Base-by-base conservation (phyloP, 345 rosid species). In the Eutrema japonicum region DNA sequence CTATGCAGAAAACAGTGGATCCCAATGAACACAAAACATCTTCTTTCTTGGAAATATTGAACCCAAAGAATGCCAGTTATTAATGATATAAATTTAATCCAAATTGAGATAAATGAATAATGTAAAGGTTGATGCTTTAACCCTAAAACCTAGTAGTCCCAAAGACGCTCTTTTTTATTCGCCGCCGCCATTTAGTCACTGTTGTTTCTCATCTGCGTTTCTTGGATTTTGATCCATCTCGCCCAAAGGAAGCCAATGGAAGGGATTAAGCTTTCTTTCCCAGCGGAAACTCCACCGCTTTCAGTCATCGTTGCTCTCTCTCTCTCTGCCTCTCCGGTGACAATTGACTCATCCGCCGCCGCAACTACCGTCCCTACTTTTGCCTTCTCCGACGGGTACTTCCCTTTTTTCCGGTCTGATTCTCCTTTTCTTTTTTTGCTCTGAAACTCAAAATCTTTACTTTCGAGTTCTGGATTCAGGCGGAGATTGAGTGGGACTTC, bases 371-470 rank as follows among this genome's bases (percentile, higher is more conserved):
- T 70, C 47, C 89, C 88, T 9, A 64, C 78, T 16, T 8, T 93
- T 8, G 27, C 82, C 64, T 83, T 88, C 77, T 80, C 93, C 13
- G 64, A 86, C 64, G 96, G 96, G 98, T 92, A 86, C 16, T 36
- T 27, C 66, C 30, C 33, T 9, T 11, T 43, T 13, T 4, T 0
- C 7, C 47, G 2, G 7, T 33, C 30, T 45, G 49, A 13, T 57
- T 59, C 14, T n/a, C 10, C 67, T 33, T 42, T 45, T 27, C 2
- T 1, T 7, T n/a, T 3, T 58, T 14, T 43, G 6, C 50, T 50
- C 16, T 12, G 42, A 62, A 33, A 10, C 29, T 56, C 18, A 18
- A 64, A 30, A 0, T 41, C n/a, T 26, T 33, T 56, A 32, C 37
- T 27, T 29, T 18, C 14, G 9, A n/a, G 4, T 29, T 26, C 10